Percentiles rank a stretch among this genome's conserved stretches.
Evolutionary conservation across 1,284 basidiomycete genomes (phyloP).

Genomic region (Naganishia sp.): DNA sequence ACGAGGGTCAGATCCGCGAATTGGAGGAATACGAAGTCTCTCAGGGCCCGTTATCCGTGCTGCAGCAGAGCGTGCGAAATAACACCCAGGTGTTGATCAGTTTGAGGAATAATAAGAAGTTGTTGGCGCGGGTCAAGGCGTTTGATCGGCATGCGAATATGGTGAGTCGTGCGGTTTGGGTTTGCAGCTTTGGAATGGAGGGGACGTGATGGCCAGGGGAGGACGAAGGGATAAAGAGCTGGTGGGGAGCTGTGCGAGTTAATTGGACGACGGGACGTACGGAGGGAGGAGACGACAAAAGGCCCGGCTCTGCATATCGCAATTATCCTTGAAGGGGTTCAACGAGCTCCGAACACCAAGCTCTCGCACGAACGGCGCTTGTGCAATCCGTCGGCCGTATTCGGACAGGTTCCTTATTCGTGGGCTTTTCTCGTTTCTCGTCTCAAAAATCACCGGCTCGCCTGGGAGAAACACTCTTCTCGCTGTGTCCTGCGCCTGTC

Average conservation of each 20-base stretch:
- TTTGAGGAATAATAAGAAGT: constrained; percentile 96
- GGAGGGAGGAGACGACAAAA: no score
- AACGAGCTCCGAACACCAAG: no score
- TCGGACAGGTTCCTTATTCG: no score
- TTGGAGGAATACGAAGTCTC: constrained; percentile 97
- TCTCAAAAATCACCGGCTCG: no score
- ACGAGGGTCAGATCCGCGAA: constrained; percentile 92
- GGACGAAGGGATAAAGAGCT: background rate
- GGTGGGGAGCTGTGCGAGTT: background rate
- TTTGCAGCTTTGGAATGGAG: background rate
- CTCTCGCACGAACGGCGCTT: no score
- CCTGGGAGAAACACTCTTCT: no score
- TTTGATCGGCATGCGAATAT: constrained; percentile 99
- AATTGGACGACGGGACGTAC: background rate
- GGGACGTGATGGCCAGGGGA: background rate
- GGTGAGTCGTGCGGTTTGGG: constrained; percentile 58
- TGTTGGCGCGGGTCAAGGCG: constrained; percentile 95
- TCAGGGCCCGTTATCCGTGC: constrained; percentile 93
- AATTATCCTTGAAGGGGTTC: no score
- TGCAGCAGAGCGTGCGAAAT: constrained; percentile 97
- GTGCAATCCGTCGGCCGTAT: no score
- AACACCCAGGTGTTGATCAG: constrained; percentile 97
- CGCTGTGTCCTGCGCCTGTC: no score
- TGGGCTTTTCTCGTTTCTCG: no score
- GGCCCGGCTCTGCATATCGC: no score